Evolutionary conservation across 2,329 filamentous ascomycete genomes (phyloP), one percentile per base, ranked within the genome.

Genomic region (Rutstroemia sp.): DNA sequence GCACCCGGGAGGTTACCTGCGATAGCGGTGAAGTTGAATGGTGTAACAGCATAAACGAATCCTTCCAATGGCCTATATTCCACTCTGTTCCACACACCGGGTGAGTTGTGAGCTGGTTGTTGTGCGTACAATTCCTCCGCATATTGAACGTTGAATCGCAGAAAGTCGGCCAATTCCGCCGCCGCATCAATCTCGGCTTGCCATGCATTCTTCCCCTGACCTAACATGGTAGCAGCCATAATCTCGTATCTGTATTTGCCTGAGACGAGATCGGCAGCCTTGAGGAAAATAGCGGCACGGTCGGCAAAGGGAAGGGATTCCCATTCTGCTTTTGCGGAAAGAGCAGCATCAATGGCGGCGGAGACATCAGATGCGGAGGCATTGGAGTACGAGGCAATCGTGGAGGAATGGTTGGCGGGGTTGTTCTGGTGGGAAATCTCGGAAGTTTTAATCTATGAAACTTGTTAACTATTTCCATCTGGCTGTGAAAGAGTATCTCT

Each of bases 161-260:
- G 77, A 74, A 97, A 96, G 71, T 97, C 94, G 65, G 83, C 87
- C 65, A 95, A 75, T 78, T 97, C 94, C 8, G 92, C 94, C 17
- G 92, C 92, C 42, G 91, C 81, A 73, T 97, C 92, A 62, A 97
- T 97, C 79, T 97, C 92, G 16, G 94, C 92, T 74, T 97, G 92
- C 91, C 91, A 97, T 49, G 89, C 90, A 72, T 96, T 97, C 82
- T 97, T 97, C 67, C 94, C 92, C 74, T 97, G 92, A 60, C 92
- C 92, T 40, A 96, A 78, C 83, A 97, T 96, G 10, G 92, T 96
- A 45, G 90, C 84, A 9, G 94, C 92, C 88, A 97, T 95, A 65
- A 97, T 82, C 57, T 96, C 90, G 73, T 96, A 96, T 69, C 94
- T 83, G 74, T 97, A 96, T 75, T 97, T 97, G 62, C 82, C 87